phyloP scores from a whole-genome alignment of 2,329 filamentous ascomycete species.

The Apiospora rasikravindrae region DNA sequence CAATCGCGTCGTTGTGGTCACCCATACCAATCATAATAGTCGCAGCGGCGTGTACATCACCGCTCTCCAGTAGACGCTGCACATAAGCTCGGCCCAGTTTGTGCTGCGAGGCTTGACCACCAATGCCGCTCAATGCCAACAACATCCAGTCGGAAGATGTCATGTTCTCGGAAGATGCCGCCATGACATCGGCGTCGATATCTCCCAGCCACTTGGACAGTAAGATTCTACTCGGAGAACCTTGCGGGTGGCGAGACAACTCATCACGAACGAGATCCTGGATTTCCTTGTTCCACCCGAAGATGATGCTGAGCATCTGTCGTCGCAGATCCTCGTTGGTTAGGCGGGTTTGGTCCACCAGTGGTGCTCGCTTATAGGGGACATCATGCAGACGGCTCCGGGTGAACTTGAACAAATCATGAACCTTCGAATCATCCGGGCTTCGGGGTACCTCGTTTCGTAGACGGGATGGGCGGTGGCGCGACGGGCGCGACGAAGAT shows the following conservation, averaged over 20 bases:
- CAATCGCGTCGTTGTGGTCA: constrained; percentile 91
- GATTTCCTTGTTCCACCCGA: constrained; percentile 91
- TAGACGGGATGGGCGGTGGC: constrained; percentile 68
- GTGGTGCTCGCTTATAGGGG: constrained; percentile 74
- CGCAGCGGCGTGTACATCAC: constrained; percentile 89
- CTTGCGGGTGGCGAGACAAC: constrained; percentile 72
- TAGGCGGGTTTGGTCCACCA: constrained; percentile 61
- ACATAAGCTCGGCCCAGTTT: constrained; percentile 91
- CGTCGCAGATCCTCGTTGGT: constrained; percentile 81
- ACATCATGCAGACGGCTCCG: constrained; percentile 82
- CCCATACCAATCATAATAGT: constrained; percentile 93
- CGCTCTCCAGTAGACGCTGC: constrained; percentile 85
- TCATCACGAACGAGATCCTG: constrained; percentile 85
- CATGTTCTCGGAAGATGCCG: constrained; percentile 82
- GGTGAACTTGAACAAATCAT: constrained; percentile 87
- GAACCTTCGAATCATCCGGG: constrained; percentile 72
- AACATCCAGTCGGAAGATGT: constrained; percentile 98
- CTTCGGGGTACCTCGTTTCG: constrained; percentile 82
- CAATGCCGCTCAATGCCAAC: constrained; percentile 87
- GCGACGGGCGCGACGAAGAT: constrained; percentile 51
- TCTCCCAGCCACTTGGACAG: constrained; percentile 93
- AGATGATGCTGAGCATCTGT: constrained; percentile 93
- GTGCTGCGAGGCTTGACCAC: constrained; percentile 77
- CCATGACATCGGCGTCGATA: constrained; percentile 79
- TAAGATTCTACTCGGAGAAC: constrained; percentile 80